Conservation (phyloP, 768 basidiomycete genomes). For the Amylocystis lapponica region DNA sequence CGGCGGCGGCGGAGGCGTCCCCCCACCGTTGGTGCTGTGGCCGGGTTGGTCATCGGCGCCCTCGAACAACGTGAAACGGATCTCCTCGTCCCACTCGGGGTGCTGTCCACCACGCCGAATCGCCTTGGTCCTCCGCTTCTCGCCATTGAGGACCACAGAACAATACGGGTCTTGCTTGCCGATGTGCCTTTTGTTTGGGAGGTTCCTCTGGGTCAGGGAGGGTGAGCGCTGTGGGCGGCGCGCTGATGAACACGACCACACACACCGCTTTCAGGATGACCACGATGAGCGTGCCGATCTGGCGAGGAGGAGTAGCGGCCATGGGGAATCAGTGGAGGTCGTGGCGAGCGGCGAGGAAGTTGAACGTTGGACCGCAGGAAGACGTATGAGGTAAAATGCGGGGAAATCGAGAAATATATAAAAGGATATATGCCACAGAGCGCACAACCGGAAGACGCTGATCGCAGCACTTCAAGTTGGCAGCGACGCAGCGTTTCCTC, state of each 20-base stretch:
- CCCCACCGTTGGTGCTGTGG: constrained; percentile 22
- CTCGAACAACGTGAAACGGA: constrained; percentile 86
- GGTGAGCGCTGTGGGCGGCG: background rate
- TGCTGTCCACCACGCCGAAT: constrained; percentile 97
- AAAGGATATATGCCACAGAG: too few relatives aligned
- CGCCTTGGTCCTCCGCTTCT: constrained; percentile 86
- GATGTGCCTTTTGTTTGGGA: constrained; percentile 87
- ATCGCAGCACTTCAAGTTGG: too few relatives aligned
- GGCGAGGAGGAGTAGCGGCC: constrained; percentile 54
- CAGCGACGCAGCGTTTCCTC: too few relatives aligned
- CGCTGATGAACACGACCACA: constrained; percentile 12
- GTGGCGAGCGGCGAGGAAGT: too few relatives aligned
- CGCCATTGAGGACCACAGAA: constrained; percentile 67
- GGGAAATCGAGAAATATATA: too few relatives aligned
- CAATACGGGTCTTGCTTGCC: constrained; percentile 99
- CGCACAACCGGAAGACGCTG: too few relatives aligned
- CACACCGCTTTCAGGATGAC: constrained; percentile 92
- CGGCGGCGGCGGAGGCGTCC: constrained; percentile 53
- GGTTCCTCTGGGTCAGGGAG: constrained; percentile 54
- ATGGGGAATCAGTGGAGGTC: too few relatives aligned
- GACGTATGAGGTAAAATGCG: too few relatives aligned
- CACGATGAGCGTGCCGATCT: constrained; percentile 90
- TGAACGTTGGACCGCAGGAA: too few relatives aligned
- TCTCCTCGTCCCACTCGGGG: constrained; percentile 98
- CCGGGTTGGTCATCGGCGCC: constrained; percentile 43